Percentiles rank a stretch among this genome's conserved stretches.
Evolutionary conservation across 208 protist genomes (phyloP).

Genomic region (Trypanosoma mega): DNA sequence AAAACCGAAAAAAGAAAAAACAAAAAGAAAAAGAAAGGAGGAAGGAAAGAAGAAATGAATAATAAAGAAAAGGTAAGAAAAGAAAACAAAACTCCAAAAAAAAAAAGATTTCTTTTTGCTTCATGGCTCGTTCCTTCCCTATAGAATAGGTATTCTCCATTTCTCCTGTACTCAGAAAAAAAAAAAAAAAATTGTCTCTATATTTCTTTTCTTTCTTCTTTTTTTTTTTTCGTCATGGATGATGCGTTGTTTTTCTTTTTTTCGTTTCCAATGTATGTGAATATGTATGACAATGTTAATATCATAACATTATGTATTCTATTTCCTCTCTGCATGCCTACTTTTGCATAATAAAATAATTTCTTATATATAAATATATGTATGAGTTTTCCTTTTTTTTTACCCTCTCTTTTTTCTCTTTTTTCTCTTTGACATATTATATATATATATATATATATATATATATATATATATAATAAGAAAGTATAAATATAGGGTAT

Average conservation of each 20-base stretch:
- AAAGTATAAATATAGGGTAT: not conserved
- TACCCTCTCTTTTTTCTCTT: not conserved
- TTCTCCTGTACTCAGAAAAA: not conserved
- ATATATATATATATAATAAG: not conserved
- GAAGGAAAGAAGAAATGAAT: constrained; percentile 2
- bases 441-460: not conserved
- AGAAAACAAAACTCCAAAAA: not conserved
- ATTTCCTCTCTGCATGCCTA: no score
- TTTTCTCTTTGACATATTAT: not conserved
- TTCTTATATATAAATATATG: no score
- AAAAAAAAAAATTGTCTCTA: constrained; percentile 12
- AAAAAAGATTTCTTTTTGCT: constrained; percentile 4
- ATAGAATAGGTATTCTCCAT: no score
- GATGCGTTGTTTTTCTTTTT: constrained; percentile 14
- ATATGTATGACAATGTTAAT: no score
- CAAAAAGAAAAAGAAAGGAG: constrained; percentile 11
- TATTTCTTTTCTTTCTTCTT: constrained; percentile 14
- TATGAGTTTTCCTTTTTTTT: not conserved
- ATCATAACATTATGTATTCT: no score
- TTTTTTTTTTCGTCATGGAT: constrained; percentile 9
- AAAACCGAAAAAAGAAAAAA: not conserved
- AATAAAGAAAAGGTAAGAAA: no score
- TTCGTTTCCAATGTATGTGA: not conserved
- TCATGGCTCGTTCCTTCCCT: no score
- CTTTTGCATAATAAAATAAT: no score